Percentiles rank a stretch among this genome's conserved stretches.
Conservation (phyloP, 495 filamentous ascomycete species). For the Neurospora sp. region DNA sequence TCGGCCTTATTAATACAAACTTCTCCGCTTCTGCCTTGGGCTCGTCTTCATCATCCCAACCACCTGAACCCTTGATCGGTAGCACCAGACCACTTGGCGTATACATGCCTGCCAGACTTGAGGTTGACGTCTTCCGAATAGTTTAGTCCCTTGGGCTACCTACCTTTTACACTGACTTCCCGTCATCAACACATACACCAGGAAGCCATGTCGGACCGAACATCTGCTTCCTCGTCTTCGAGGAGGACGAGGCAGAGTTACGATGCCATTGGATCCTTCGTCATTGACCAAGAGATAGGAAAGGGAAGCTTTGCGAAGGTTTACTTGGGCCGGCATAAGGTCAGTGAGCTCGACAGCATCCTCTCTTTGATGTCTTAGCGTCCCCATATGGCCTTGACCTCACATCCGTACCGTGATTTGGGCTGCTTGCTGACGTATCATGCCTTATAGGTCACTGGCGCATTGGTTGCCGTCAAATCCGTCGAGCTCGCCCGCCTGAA, state of each 20-base stretch:
- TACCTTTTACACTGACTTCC: constrained; percentile 22
- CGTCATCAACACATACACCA: constrained; percentile 33
- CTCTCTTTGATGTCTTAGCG: background rate
- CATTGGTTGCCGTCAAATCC: constrained; percentile 86
- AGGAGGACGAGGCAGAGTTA: constrained; percentile 36
- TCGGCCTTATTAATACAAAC: background rate
- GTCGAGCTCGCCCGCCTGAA: constrained; percentile 83
- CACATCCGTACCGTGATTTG: background rate
- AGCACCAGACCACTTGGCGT: constrained; percentile 12
- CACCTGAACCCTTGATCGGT: background rate
- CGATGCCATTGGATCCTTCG: constrained; percentile 66
- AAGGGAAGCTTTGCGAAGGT: constrained; percentile 95
- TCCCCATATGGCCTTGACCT: background rate
- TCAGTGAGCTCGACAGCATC: constrained; percentile 35
- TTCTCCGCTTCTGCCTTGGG: constrained; percentile 3
- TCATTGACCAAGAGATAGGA: constrained; percentile 74
- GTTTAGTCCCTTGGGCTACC: constrained; percentile 38
- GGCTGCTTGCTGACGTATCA: constrained; percentile 29
- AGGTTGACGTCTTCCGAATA: constrained; percentile 30
- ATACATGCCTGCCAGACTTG: constrained; percentile 39
- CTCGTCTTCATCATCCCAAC: constrained; percentile 1
- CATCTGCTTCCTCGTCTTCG: constrained; percentile 21
- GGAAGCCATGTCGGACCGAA: constrained; percentile 39
- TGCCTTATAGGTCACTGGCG: constrained; percentile 43
- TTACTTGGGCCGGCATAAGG: constrained; percentile 75